Evolutionary conservation across 345 rosid genomes (phyloP), one percentile per base, ranked within the genome.

Genomic region (Acer campestre): DNA sequence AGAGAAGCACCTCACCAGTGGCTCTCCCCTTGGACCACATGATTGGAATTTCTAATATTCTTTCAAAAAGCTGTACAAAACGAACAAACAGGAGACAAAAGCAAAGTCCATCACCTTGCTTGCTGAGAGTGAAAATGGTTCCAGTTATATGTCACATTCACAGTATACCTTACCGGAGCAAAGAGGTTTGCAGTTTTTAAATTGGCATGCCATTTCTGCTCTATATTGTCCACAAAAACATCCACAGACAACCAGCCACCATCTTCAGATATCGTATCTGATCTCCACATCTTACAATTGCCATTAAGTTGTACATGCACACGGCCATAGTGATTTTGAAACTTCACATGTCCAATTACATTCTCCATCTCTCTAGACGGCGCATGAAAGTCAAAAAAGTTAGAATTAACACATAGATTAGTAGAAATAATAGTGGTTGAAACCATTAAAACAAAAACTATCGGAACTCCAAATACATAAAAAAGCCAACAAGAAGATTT

Each of bases 1-100:
- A 92, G 98, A 88, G 74, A 93, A 90, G 93, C 97, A 94, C 98
- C 97, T 95, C 99, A 92, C 99, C 99, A 74, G 94, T 88, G 81
- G 96, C 99, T 90, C 98, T 95, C 82, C 99, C 99, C 82, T 91
- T 90, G 22, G 86, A 89, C 98, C 98, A 95, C 31, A 82, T 79
- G 79, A 93, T 90, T 68, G 98, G 98, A 76, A 95, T 95, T 79
- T 90, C 97, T 88, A 95, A 77, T 77, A 95, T 88, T 81, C 97
- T 87, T 85, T 95, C 99, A 83, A 93, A 93, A 81, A 92, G 93
- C 98, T 95, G 92, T 80, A 79, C 35, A 80, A 56, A 73, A 23
- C 49, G 67, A 74, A 59, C 42, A 80, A 77, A 72, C 48, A 71
- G 23, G 66, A 53, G 10, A 61, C 23, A 81, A 75, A 59, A 66